phyloP scores from a whole-genome alignment of 2,329 filamentous ascomycete species.

The Fusarium praegraminearum region DNA sequence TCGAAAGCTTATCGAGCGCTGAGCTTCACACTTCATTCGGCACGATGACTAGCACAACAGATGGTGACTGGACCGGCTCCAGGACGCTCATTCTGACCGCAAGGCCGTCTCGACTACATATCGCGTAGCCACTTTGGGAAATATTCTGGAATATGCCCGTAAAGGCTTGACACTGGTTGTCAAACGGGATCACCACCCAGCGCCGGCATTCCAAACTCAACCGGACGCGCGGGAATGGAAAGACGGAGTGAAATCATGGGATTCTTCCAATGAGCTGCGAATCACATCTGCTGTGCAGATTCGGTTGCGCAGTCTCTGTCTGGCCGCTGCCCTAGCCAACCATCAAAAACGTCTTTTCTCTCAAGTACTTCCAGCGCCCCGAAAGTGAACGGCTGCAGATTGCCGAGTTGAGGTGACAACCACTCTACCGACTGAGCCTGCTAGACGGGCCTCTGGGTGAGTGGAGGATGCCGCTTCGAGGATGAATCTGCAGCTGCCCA shows the following conservation, averaged over 20 bases:
- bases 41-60: constrained; percentile 42
- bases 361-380: constrained; percentile 5
- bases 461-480: constrained; percentile 42
- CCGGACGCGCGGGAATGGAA: constrained; percentile 43
- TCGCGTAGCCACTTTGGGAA: constrained; percentile 52
- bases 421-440: constrained; percentile 36
- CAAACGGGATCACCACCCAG: constrained; percentile 53
- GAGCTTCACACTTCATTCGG: constrained; percentile 48
- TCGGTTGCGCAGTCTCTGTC: constrained; percentile 44
- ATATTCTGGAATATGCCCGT: constrained; percentile 57
- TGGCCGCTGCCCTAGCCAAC: constrained; percentile 37
- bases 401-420: constrained; percentile 35
- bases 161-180: constrained; percentile 60
- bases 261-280: constrained; percentile 49
- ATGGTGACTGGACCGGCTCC: constrained; percentile 48
- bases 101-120: constrained; percentile 51
- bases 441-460: constrained; percentile 41
- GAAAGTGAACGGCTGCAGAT: constrained; percentile 30
- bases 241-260: constrained; percentile 48
- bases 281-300: constrained; percentile 51
- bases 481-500: constrained; percentile 30
- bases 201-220: constrained; percentile 12
- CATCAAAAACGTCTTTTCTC: constrained; percentile 18
- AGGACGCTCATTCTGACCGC: constrained; percentile 36
- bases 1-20: constrained; percentile 47